Evolutionary conservation across 441 rosid genomes (phyloP).

Genomic region (Aleurites moluccanus): DNA sequence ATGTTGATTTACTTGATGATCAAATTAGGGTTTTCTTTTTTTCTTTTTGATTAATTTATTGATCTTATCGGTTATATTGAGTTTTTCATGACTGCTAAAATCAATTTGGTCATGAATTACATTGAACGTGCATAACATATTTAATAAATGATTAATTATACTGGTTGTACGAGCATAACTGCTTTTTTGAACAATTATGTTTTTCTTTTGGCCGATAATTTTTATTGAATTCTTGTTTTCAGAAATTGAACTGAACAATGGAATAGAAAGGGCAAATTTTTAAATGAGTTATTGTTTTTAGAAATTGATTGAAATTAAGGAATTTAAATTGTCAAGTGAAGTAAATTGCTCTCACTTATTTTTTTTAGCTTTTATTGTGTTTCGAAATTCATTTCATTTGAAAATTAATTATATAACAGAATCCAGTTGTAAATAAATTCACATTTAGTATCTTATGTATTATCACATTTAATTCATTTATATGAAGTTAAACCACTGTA

Average conservation of each 20-base stretch:
- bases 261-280: no score
- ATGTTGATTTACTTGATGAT: neutral
- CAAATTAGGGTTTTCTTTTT: constrained; percentile 10
- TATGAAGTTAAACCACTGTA: no score
- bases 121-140: neutral
- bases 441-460: no score
- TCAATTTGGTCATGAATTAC: neutral
- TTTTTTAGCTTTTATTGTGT: no score
- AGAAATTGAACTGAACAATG: no score
- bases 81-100: neutral
- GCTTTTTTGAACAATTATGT: neutral
- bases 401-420: no score
- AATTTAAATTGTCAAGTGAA: neutral
- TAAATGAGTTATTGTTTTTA: neutral
- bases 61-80: neutral
- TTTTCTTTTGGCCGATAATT: neutral
- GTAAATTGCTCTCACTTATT: neutral
- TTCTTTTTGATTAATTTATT: neutral
- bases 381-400: no score
- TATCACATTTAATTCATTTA: no score
- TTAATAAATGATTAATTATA: neutral
- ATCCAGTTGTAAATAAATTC: no score
- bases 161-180: neutral
- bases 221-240: neutral
- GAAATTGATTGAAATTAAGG: neutral